Evolutionary conservation across 2,329 filamentous ascomycete species (phyloP), one percentile per base, ranked within the genome.

Genomic region (Boeremia exigua): DNA sequence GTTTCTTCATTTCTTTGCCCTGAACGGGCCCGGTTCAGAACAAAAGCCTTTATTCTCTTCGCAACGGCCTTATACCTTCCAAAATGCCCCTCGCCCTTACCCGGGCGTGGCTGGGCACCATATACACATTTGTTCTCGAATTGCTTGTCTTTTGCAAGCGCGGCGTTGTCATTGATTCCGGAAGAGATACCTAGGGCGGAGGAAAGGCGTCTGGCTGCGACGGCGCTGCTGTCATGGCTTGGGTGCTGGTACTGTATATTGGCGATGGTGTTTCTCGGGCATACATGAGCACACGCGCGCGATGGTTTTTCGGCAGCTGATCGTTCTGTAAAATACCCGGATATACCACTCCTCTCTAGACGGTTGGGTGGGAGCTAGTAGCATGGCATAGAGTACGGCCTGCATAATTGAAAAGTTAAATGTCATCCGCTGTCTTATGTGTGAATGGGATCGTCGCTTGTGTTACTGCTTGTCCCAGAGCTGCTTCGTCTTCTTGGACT

Each of bases 271-370:
- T 62, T 59, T 56, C 57, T 32, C 37, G 52, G 47, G 46, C 39
- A 45, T 61, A 53, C 25, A 51, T 45, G 17, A 57, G 56, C 52
- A 54, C 59, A 19, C 28, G 56, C 55, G 56, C 53, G 61, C 25
- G 40, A 43, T 17, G 3, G n/a, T 23, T 33, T 28, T 44, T 50
- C 50, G 39, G 39, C 19, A 28, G 54, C 51, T 45, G 47, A 3
- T 15, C 1, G 11, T 33, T n/a, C 59, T 71, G 67, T 72, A 69
- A 60, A 69, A 70, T 71, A 71, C 69, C 68, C 69, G 66, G 70
- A 63, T 71, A 69, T 70, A 69, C 69, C 68, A 69, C 67, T 73
- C 70, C 69, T 70, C 68, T 72, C 70, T 71, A 71, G 68, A 71
- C 37, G 54, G 48, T 40, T 36, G 42, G 8, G 5, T 27, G 42